Evolutionary conservation across 2,329 filamentous ascomycete species (phyloP).

Genomic region (Gaeumannomyces sp.): DNA sequence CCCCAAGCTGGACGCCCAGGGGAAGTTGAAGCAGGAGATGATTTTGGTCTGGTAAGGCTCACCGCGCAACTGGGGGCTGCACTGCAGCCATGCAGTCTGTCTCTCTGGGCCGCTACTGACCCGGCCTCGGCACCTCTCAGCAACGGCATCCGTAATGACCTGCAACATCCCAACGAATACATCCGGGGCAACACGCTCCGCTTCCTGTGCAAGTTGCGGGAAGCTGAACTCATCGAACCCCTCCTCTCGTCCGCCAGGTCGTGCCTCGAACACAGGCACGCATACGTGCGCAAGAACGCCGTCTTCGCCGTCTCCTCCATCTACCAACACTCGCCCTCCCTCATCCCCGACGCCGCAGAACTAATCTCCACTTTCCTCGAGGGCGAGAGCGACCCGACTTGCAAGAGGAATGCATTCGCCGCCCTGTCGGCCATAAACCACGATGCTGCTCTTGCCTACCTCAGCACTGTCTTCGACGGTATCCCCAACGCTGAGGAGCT

Average conservation of each 20-base stretch:
- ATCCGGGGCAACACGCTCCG: slow-evolving; percentile 96
- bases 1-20: slow-evolving; percentile 83
- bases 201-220: slow-evolving; percentile 93
- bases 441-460: slow-evolving; percentile 81
- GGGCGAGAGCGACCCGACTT: slow-evolving; percentile 85
- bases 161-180: slow-evolving; percentile 97
- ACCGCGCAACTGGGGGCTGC: not conserved
- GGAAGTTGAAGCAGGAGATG: slow-evolving; percentile 99
- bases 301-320: slow-evolving; percentile 94
- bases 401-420: slow-evolving; percentile 96
- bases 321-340: slow-evolving; percentile 78
- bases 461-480: slow-evolving; percentile 84
- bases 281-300: slow-evolving; percentile 96
- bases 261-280: slow-evolving; percentile 93
- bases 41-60: slow-evolving; percentile 83
- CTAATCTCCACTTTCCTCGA: slow-evolving; percentile 86
- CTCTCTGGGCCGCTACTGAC: slow-evolving; percentile 9
- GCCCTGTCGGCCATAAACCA: slow-evolving; percentile 88
- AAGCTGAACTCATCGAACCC: slow-evolving; percentile 93
- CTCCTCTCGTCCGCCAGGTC: slow-evolving; percentile 85
- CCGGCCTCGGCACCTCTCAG: slow-evolving; percentile 39
- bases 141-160: slow-evolving; percentile 95
- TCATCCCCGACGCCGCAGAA: slow-evolving; percentile 94
- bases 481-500: slow-evolving; percentile 93
- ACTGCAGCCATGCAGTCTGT: not conserved